Evolutionary conservation across 225 moss, liverwort and hornwort genomes (phyloP).

Genomic region (Climacium dendroides): DNA sequence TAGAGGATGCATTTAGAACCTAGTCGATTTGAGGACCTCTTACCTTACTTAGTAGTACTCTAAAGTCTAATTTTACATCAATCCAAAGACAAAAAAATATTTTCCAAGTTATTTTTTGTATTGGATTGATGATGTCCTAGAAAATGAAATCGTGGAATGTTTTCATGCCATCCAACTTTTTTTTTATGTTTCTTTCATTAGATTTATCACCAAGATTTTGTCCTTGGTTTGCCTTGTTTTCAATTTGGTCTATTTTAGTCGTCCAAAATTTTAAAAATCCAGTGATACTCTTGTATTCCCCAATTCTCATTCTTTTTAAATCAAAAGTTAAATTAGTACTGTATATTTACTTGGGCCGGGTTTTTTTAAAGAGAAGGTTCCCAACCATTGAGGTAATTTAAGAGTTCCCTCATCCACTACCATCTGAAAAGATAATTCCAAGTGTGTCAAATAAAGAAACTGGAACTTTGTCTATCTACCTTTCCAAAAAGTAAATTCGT

Average conservation of each 20-base stretch:
- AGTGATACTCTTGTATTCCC: not conserved
- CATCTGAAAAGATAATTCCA: not conserved
- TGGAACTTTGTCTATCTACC: not conserved
- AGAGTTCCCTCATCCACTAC: not conserved
- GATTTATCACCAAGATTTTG: too few relatives aligned
- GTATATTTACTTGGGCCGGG: too few relatives aligned
- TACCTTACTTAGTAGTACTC: rapidly evolving
- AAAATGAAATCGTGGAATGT: too few relatives aligned
- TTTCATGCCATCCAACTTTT: too few relatives aligned
- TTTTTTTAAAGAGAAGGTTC: too few relatives aligned
- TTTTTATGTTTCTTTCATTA: too few relatives aligned
- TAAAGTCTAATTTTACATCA: not conserved
- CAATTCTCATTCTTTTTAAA: not conserved
- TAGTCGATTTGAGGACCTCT: too few relatives aligned
- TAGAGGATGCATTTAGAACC: too few relatives aligned
- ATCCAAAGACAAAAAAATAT: not conserved
- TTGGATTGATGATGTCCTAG: not conserved
- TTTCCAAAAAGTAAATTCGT: not conserved
- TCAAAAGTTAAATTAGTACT: not conserved
- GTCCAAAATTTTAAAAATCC: not conserved
- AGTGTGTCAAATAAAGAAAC: not conserved
- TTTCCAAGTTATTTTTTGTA: not conserved
- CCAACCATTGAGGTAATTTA: not conserved
- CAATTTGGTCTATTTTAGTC: not conserved
- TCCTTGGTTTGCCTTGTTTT: not conserved